Base-by-base conservation (phyloP, 2,329 filamentous ascomycete species). In the Corinectria fuckeliana region DNA sequence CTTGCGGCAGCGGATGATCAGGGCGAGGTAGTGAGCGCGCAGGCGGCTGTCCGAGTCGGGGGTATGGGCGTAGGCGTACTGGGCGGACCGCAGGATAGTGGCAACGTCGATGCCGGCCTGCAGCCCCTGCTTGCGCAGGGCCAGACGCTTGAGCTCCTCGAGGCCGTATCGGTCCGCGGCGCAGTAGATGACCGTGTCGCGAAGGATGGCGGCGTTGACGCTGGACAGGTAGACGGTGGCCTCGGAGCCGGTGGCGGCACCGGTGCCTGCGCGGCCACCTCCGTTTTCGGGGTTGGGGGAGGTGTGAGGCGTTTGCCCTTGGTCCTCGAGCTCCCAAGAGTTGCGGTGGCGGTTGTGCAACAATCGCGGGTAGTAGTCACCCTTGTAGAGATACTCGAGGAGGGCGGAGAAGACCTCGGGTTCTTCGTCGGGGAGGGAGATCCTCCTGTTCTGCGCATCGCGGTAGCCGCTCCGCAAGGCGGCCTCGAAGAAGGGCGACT, bases 331-430 rank as follows among this genome's bases (percentile, higher is more conserved):
- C 76, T 92, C 88, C 91, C 91, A 97, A 81, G 89, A 90, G 82
- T 91, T 89, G 75, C 88, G 90, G 77, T 89, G 88, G 84, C 91
- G 92, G 85, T 91, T 91, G 78, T 92, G 91, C 69, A 96, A 75
- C 80, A 97, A 84, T 77, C 92, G 91, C 56, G 93, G 93, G 78
- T 91, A 95, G 81, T 96, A 97, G 84, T 96, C 93, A 68, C 91
- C 92, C 83, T 96, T 96, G 89, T 97, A 97, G 68, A 97, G 88
- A 77, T 93, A 97, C 82, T 97, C 93, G 81, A 97, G 92, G 72
- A 97, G 84, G 73, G 91, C 93, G 76, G 92, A 96, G 79, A 97
- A 91, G 77, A 96, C 86, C 82, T 96, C 93, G 69, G 93, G 92
- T 82, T 96, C 92, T 84, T 91, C 90, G 72, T 86, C 82, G 65